These are phyloP conservation scores for Sarocladiaceae sp. DNA, from an alignment of 2,329 filamentous ascomycete genomes.

Conservation along the genomic window DNA sequence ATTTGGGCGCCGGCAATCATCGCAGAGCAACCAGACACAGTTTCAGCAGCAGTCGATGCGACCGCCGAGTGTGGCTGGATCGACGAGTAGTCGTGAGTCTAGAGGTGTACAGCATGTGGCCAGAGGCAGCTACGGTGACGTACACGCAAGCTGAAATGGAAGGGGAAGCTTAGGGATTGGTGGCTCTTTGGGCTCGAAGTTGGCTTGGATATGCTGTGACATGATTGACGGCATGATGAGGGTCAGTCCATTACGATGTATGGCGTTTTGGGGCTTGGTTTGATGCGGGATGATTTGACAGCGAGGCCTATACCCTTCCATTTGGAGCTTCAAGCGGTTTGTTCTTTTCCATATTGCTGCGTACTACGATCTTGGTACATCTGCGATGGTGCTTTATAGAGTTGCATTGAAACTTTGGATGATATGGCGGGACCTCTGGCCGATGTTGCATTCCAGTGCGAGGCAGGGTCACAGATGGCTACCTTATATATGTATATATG, in stretches of 20 bases:
- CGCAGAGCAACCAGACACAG: slow-evolving; percentile 5
- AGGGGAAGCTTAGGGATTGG: no score
- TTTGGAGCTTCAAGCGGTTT: neutral
- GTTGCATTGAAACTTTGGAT: neutral
- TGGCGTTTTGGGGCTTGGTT: neutral
- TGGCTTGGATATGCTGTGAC: neutral
- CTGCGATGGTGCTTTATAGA: neutral
- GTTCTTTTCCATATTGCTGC: neutral
- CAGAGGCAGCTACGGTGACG: neutral
- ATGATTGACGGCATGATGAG: neutral
- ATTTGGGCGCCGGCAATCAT: slow-evolving; percentile 26
- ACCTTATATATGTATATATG: no score
- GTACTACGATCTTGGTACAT: neutral
- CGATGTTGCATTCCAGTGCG: no score
- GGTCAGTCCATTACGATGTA: no score
- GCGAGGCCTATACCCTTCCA: neutral
- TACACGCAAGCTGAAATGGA: slow-evolving; percentile 4
- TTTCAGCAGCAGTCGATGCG: slow-evolving; percentile 12
- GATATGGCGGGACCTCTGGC: no score
- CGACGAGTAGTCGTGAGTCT: slow-evolving; percentile 26
- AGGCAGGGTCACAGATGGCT: neutral
- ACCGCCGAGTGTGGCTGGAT: slow-evolving; percentile 28
- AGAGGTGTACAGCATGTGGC: slow-evolving; percentile 6
- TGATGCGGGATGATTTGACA: neutral
- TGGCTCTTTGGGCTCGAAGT: no score